These are phyloP conservation scores for Chytriomyces sp. DNA, from an alignment of 192 early-diverging fungal species.

Conservation along the genomic window DNA sequence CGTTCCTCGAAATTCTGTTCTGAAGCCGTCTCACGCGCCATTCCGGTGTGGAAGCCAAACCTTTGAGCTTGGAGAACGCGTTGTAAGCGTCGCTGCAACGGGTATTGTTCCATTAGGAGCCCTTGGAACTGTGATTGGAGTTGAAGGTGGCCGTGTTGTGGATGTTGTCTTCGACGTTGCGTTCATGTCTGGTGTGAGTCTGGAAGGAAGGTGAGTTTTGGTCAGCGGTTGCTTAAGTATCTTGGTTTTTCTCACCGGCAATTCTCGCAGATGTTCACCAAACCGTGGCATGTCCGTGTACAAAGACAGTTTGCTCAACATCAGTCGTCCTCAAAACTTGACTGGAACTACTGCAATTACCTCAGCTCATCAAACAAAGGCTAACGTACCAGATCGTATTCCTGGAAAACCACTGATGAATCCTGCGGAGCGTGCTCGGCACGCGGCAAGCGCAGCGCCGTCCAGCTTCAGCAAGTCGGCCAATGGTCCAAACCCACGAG, in stretches of 20 bases:
- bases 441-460: background rate
- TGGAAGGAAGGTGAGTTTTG: slow-evolving; percentile 68
- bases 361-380: slow-evolving; percentile 4
- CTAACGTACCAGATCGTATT: slow-evolving; percentile 31
- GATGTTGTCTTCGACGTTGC: slow-evolving; percentile 88
- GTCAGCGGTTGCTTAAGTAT: background rate
- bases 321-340: slow-evolving; percentile 65
- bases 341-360: slow-evolving; percentile 20
- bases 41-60: slow-evolving; percentile 74
- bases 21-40: slow-evolving; percentile 81
- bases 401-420: slow-evolving; percentile 34
- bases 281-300: slow-evolving; percentile 75
- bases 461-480: background rate
- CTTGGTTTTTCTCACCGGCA: background rate
- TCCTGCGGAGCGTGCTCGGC: slow-evolving; percentile 9
- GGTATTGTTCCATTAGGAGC: slow-evolving; percentile 81
- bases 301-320: slow-evolving; percentile 71
- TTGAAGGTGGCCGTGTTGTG: slow-evolving; percentile 68
- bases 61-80: slow-evolving; percentile 88
- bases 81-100: slow-evolving; percentile 71
- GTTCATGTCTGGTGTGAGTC: slow-evolving; percentile 77
- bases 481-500: background rate
- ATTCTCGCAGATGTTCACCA: slow-evolving; percentile 63
- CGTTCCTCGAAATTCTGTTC: slow-evolving; percentile 62
- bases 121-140: slow-evolving; percentile 83